A percentile compares a stretch with the other conserved stretches of the same genome.
Conservation (phyloP, 139 green algal genomes). For the Ettlia oleoabundans region DNA sequence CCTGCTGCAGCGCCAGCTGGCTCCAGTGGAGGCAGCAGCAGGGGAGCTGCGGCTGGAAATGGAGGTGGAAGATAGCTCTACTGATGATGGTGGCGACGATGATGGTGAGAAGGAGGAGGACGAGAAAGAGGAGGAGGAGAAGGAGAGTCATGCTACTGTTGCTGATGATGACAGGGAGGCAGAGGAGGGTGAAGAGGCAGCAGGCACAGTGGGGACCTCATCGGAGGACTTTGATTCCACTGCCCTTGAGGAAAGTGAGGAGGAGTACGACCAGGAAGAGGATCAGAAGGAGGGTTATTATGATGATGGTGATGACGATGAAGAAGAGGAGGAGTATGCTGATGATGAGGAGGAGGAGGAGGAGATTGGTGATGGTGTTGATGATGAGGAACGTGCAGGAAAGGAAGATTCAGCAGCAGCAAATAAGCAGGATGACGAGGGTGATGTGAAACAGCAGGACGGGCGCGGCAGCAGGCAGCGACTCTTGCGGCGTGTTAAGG, state of each 20-base stretch:
- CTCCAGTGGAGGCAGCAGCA: neutral
- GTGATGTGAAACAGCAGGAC: too few relatives aligned
- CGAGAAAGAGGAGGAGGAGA: neutral
- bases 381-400: too few relatives aligned
- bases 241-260: too few relatives aligned
- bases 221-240: too few relatives aligned
- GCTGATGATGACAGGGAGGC: neutral
- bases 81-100: too few relatives aligned
- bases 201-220: neutral
- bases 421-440: too few relatives aligned
- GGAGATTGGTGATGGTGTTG: too few relatives aligned
- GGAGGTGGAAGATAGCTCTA: neutral
- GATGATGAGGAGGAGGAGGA: too few relatives aligned
- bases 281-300: neutral
- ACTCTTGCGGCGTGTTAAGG: too few relatives aligned
- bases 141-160: neutral
- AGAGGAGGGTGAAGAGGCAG: neutral
- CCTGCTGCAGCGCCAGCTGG: neutral
- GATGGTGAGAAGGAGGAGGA: neutral
- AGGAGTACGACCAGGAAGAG: neutral
- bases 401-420: too few relatives aligned
- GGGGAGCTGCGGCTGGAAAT: conserved; percentile 4
- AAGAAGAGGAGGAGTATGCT: neutral
- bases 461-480: neutral
- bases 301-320: too few relatives aligned